Evolutionary conservation across 257 asterid species (phyloP).

Genomic region (Rehmannia glutinosa): DNA sequence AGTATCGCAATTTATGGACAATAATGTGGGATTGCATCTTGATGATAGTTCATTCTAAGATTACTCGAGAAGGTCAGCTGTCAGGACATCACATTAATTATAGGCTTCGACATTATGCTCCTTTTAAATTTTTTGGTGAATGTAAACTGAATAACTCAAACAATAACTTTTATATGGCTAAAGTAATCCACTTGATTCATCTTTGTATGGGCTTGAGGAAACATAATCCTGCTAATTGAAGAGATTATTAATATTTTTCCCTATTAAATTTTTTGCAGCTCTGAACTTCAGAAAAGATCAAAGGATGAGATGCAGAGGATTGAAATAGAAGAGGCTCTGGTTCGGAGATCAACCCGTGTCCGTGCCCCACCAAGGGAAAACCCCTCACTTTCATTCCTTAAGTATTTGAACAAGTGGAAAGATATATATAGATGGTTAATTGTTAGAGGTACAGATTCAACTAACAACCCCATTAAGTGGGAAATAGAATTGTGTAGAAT

Average conservation of each 20-base stretch:
- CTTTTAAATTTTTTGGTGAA: too few species aligned
- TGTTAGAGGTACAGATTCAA: slow-evolving; percentile 22
- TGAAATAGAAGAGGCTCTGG: slow-evolving; percentile 67
- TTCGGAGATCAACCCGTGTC: slow-evolving; percentile 87
- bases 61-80: neutral
- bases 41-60: neutral
- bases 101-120: too few species aligned
- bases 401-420: slow-evolving; percentile 92
- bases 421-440: slow-evolving; percentile 24
- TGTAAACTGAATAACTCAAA: too few species aligned
- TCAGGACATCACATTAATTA: neutral
- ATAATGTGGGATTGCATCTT: neutral
- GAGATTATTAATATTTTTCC: neutral
- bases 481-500: slow-evolving; percentile 9
- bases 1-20: neutral
- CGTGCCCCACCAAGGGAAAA: slow-evolving; percentile 80
- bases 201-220: neutral
- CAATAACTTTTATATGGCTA: neutral
- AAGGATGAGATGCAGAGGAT: slow-evolving; percentile 48
- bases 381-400: slow-evolving; percentile 70
- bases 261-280: slow-evolving; percentile 38
- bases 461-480: slow-evolving; percentile 26
- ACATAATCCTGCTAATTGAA: neutral
- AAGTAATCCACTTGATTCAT: too few species aligned
- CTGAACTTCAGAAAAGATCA: slow-evolving; percentile 54